A percentile compares a stretch with the other conserved stretches of the same genome.
Evolutionary conservation across 1,284 basidiomycete species (phyloP).

Genomic region (Schizopora paradoxa): DNA sequence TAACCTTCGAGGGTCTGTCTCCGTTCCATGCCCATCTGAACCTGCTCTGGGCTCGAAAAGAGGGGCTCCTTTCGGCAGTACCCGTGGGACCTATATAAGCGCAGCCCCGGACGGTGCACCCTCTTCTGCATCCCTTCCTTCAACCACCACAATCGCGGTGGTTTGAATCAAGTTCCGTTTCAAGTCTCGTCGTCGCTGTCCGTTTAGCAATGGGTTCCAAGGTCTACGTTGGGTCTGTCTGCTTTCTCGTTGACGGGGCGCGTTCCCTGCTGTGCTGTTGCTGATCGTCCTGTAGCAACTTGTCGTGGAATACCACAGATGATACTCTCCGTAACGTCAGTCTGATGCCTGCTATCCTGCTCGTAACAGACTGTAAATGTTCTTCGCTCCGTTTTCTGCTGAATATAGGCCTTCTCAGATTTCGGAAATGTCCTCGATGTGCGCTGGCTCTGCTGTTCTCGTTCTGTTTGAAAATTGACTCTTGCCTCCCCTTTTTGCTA

Average conservation of each 20-base stretch:
- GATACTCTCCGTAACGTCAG: constrained; percentile 81
- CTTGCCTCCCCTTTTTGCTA: constrained; percentile 3
- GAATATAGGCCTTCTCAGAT: constrained; percentile 64
- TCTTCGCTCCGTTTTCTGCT: constrained; percentile 28
- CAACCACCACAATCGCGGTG: constrained; percentile 25
- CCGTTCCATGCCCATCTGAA: not conserved
- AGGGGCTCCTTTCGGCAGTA: not conserved
- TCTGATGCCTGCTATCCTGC: constrained; percentile 39
- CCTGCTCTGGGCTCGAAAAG: not conserved
- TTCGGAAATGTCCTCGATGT: constrained; percentile 74
- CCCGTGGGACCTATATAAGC: constrained; percentile 43
- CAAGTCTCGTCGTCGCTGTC: constrained; percentile 28
- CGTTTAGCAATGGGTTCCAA: constrained; percentile 63
- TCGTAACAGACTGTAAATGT: constrained; percentile 27
- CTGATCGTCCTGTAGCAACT: constrained; percentile 65
- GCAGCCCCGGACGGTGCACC: constrained; percentile 26
- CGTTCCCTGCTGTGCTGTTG: constrained; percentile 35
- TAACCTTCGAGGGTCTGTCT: too few relatives aligned
- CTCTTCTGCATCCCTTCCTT: constrained; percentile 36
- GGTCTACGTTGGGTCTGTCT: constrained; percentile 80
- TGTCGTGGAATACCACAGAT: constrained; percentile 94
- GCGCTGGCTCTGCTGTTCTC: constrained; percentile 41
- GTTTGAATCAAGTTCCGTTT: constrained; percentile 23
- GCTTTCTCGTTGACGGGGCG: constrained; percentile 17
- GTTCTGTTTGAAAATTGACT: constrained; percentile 16